Base-by-base conservation (phyloP, 2,329 filamentous ascomycete genomes). In the Monilinia polystroma region DNA sequence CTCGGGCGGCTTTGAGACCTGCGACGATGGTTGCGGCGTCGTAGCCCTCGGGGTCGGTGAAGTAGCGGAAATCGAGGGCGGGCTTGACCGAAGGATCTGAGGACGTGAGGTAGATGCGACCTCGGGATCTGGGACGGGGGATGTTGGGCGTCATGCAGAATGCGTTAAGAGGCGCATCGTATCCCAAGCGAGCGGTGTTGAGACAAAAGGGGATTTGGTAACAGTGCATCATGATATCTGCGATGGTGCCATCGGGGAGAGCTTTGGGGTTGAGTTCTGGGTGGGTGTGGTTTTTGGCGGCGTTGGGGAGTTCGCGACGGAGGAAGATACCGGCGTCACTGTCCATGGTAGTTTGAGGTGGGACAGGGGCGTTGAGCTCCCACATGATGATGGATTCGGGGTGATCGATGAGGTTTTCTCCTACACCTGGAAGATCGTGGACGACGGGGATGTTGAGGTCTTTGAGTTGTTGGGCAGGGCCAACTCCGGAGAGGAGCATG, bases 181-280 rank as follows among this genome's bases (percentile, higher is more conserved):
- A 96, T 72, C 92, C 92, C 14, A 97, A 84, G 52, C 91, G 88
- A 66, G 84, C 81, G 1, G 92, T 97, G 84, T 96, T 96, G 72
- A 93, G 86, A 70, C 89, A 91, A 80, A 96, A 96, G 64, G 92
- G 92, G 72, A 96, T 96, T 80, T 96, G 93, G 82, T 96, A 96
- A 85, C 92, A 96, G 81, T 96, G 92, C 90, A 95, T 95, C 93
- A 96, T 96, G 75, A 96, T 81, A 76, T 97, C 93, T 70, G 90
- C 90, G 66, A 91, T 88, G 69, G 90, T 85, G 63, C 90, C 90
- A 73, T 96, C 92, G 2, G 80, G 77, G 52, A 84, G 75, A 7
- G 76, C 78, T 23, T 71, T 68, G n/a, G 79, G 74, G 20, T 76
- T 76, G 26, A 75, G 68, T 26, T 63, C 69, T 16, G 73, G 72